Base-by-base conservation (phyloP, 371 early-diverging fungal species). In the Rhizopus arrhizus region DNA sequence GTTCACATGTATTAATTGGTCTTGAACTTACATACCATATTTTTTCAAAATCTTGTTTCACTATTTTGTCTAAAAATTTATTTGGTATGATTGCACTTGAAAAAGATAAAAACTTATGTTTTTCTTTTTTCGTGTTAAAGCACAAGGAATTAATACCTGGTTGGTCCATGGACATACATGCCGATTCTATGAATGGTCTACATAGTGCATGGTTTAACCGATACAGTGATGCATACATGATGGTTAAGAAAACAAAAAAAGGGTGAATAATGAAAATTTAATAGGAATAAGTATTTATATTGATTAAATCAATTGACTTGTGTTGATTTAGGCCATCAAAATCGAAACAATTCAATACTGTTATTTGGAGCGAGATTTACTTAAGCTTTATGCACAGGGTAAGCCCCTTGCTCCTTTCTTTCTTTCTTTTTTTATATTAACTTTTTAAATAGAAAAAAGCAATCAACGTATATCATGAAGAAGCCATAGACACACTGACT, bases 151-250 rank as follows among this genome's bases (percentile, higher is more conserved):
- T 47, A 51, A 55, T 49, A 56, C 55, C 62, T 61, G 56, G 51
- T 43, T 61, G 62, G 55, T 61, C 62, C 42, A 61, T 61, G 51
- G 50, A 50, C 29, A 51, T 62, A 56, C 13, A 43, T 56, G 57
- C 51, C 38, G 32, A 31, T 62, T 62, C 56, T 52, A 38, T 56
- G 32, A 45, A 56, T 56, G 57, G 57, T 46, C 40, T 62, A 52
- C 57, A 43, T 52, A 56, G 43, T 56, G 57, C 45, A 36, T 56
- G 62, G 56, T 34, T 52, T 45, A 52, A 62, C 12, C 16, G 57
- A 62, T 56, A 56, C 29, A 32, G 32, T 31, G 46, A 42, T 52
- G 62, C 53, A 51, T 52, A 56, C 46, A 12, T 46, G 40, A 36
- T 16, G 31, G 57, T 56, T 35, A 62, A 50, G 46, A 56, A 62